phyloP scores from a whole-genome alignment of 495 filamentous ascomycete genomes.

The Hypomontagnella monticulosa region DNA sequence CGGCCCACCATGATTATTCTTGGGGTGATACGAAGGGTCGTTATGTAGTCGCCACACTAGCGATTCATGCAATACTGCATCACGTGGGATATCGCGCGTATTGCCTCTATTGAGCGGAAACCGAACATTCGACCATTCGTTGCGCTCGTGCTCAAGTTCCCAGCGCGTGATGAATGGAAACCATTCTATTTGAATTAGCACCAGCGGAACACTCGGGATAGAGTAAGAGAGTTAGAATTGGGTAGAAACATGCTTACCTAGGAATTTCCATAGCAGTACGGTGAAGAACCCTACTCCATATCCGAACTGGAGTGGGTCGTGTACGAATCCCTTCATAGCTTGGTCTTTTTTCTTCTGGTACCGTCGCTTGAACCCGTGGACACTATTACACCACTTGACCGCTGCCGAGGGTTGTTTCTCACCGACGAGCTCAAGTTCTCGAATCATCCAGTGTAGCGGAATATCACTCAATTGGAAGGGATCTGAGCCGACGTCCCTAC shows the following conservation, averaged over 20 bases:
- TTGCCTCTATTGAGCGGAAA: slow-evolving; percentile 69
- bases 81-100: slow-evolving; percentile 72
- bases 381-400: slow-evolving; percentile 34
- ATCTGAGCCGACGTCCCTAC: slow-evolving; percentile 24
- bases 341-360: slow-evolving; percentile 37
- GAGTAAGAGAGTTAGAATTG: not conserved
- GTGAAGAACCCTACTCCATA: slow-evolving; percentile 35
- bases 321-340: slow-evolving; percentile 37
- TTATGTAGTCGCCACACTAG: slow-evolving; percentile 70
- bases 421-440: slow-evolving; percentile 46
- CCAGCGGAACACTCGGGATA: not conserved
- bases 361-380: slow-evolving; percentile 34
- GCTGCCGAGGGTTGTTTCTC: slow-evolving; percentile 28
- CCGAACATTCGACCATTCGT: slow-evolving; percentile 45
- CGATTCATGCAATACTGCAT: slow-evolving; percentile 70
- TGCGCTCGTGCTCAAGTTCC: slow-evolving; percentile 44
- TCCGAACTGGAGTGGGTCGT: slow-evolving; percentile 43
- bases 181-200: slow-evolving; percentile 41
- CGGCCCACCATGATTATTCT: slow-evolving; percentile 57
- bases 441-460: slow-evolving; percentile 55
- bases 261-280: slow-evolving; percentile 47
- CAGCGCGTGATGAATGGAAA: slow-evolving; percentile 50
- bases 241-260: slow-evolving; percentile 36
- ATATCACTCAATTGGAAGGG: slow-evolving; percentile 51
- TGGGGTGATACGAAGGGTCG: slow-evolving; percentile 68